Evolutionary conservation across 1,284 basidiomycete genomes (phyloP).

Genomic region (Puccinia horiana): DNA sequence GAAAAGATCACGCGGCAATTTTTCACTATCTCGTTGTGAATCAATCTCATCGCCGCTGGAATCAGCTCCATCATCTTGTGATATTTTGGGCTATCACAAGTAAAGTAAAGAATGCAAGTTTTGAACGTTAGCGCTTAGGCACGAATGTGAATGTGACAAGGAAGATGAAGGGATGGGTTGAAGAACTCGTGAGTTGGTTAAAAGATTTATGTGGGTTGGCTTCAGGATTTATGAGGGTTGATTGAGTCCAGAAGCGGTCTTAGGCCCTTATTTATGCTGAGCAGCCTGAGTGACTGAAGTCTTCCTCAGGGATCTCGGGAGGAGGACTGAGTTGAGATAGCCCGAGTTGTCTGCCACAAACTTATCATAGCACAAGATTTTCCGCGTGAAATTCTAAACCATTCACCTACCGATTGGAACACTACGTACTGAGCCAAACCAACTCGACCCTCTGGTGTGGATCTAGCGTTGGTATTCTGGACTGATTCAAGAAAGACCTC

Average conservation of each 20-base stretch:
- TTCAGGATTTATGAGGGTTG: background rate
- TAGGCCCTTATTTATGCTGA: background rate
- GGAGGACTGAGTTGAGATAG: background rate
- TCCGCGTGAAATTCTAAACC: constrained; percentile 4
- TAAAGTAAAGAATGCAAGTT: background rate
- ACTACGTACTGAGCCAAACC: constrained; percentile 3
- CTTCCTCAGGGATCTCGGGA: background rate
- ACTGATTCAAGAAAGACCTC: background rate
- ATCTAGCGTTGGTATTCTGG: background rate
- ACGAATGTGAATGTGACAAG: background rate
- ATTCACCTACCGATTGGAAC: constrained; percentile 1
- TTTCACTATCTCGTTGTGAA: background rate
- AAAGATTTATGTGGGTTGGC: too few species aligned
- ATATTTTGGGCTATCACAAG: background rate
- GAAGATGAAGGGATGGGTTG: background rate
- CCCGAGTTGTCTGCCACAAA: background rate
- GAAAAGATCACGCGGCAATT: constrained; percentile 21
- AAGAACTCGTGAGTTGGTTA: too few species aligned
- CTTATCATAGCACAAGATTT: background rate
- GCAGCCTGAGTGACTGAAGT: background rate
- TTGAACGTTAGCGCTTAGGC: background rate
- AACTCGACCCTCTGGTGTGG: background rate
- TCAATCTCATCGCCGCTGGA: constrained; percentile 2
- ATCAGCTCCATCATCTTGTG: constrained; percentile 18
- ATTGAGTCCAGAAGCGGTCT: background rate